Conservation (phyloP, 768 basidiomycete species). For the Austroboletus eburneus region DNA sequence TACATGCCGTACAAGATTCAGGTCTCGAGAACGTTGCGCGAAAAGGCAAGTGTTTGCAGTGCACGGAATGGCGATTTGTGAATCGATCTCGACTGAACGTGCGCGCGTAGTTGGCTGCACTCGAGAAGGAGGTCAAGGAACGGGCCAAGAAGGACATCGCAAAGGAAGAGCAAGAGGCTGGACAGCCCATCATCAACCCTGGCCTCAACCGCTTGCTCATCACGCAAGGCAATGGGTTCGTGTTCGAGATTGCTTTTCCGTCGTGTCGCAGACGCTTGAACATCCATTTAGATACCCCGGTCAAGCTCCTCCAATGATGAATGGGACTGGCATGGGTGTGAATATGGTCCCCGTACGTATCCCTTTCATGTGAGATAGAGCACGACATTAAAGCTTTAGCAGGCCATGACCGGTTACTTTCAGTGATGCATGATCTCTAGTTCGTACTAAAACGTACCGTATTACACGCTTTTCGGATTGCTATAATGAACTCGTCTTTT, state of each 20-base stretch:
- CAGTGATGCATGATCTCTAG: slow-evolving; percentile 14
- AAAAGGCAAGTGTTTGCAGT: slow-evolving; percentile 60
- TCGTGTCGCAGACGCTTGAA: slow-evolving; percentile 3
- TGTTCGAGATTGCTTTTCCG: neutral
- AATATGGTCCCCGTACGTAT: slow-evolving; percentile 59
- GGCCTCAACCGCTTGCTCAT: slow-evolving; percentile 61
- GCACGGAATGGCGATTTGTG: too few relatives aligned
- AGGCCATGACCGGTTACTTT: slow-evolving; percentile 66
- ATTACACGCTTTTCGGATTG: slow-evolving; percentile 19
- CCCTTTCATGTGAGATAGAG: neutral
- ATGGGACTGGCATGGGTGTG: slow-evolving; percentile 45
- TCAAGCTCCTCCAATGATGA: slow-evolving; percentile 57
- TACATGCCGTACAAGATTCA: slow-evolving; percentile 97
- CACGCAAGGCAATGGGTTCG: slow-evolving; percentile 68
- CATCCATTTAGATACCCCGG: slow-evolving; percentile 46
- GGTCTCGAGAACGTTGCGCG: slow-evolving; percentile 71
- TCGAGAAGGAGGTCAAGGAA: slow-evolving; percentile 91
- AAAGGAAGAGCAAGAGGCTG: slow-evolving; percentile 87
- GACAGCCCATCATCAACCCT: slow-evolving; percentile 86
- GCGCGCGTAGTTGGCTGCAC: slow-evolving; percentile 62
- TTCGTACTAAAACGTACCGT: slow-evolving; percentile 22
- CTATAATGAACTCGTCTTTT: slow-evolving; percentile 23
- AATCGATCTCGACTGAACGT: too few relatives aligned
- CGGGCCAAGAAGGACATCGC: slow-evolving; percentile 79
- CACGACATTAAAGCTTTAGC: slow-evolving; percentile 8